Evolutionary conservation across 129 eudicot genomes (phyloP), one percentile per base, ranked within the genome.

Genomic region (Glebionis coronaria): DNA sequence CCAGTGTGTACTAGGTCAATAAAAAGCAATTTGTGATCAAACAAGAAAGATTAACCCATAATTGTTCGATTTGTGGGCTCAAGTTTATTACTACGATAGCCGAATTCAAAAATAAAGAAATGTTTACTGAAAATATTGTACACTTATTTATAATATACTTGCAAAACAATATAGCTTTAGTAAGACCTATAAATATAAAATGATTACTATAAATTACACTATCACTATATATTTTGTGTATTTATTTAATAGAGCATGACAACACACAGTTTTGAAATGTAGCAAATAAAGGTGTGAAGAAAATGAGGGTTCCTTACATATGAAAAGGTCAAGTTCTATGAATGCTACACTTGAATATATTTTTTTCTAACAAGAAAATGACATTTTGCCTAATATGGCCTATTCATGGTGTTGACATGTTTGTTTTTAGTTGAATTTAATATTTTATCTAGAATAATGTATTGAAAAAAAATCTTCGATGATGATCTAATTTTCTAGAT

Each of bases 251-350:
- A 56, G 76, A 42, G 31, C 63, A 63, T 73, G 79, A 79, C 79
- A 79, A n/a, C n/a, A 31, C 79, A 58, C 25, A 72, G 27, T 70
- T 74, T 65, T 71, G 76, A 73, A 69, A 52, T 59, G 54, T 69
- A 68, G 71, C 69, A 70, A 75, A 23, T 9, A 56, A 61, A 60
- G 62, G 35, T 58, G 76, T 13, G 82, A 76, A 65, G 76, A 76
- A 76, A 76, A 73, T 35, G 55, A 68, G 82, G 81, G 67, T 64
- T 69, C 72, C 68, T 65, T 18, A 42, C 61, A 63, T 54, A 45
- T 50, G 72, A 78, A 69, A 68, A 80, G 88, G 80, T 80, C 85
- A 83, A 80, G 61, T 69, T 74, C 42, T 62, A 49, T 65, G 75
- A 58, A 54, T 44, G 73, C 67, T 68, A 60, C 69, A 62, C 62